Conservation (phyloP, 371 early-diverging fungal genomes). For the Lichtheimia corymbifera region DNA sequence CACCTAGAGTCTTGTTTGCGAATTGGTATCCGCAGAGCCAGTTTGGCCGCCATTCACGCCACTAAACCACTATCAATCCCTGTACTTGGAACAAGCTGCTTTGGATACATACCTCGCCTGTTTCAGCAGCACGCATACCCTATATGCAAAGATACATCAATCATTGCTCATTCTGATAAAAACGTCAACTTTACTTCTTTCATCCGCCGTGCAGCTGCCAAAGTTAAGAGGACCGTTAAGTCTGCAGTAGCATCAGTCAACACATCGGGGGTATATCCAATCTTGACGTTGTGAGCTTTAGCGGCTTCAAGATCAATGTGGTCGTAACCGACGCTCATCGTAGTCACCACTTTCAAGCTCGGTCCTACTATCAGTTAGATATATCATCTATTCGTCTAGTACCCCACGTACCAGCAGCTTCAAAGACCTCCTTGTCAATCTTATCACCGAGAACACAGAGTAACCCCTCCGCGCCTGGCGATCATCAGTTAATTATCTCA, state of each 20-base stretch:
- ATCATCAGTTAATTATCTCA: neutral
- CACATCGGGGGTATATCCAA: slow-evolving; percentile 89
- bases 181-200: slow-evolving; percentile 42
- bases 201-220: slow-evolving; percentile 73
- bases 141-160: slow-evolving; percentile 5
- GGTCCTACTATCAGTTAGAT: slow-evolving; percentile 29
- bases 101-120: slow-evolving; percentile 39
- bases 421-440: slow-evolving; percentile 68
- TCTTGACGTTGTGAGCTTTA: slow-evolving; percentile 47
- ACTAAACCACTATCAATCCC: slow-evolving; percentile 17
- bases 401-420: slow-evolving; percentile 46
- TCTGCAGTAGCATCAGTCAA: slow-evolving; percentile 91
- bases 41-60: slow-evolving; percentile 67
- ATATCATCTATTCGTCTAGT: neutral
- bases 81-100: neutral
- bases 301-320: slow-evolving; percentile 66
- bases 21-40: slow-evolving; percentile 81
- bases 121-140: slow-evolving; percentile 56
- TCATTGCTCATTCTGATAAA: neutral
- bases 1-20: slow-evolving; percentile 76
- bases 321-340: slow-evolving; percentile 80
- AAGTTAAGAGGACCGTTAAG: slow-evolving; percentile 71
- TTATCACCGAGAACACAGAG: slow-evolving; percentile 70
- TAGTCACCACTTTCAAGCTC: slow-evolving; percentile 61
- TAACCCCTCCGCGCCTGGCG: slow-evolving; percentile 56